Conservation (phyloP, 108 stramenopile genomes). For the Fragilaria radians region DNA sequence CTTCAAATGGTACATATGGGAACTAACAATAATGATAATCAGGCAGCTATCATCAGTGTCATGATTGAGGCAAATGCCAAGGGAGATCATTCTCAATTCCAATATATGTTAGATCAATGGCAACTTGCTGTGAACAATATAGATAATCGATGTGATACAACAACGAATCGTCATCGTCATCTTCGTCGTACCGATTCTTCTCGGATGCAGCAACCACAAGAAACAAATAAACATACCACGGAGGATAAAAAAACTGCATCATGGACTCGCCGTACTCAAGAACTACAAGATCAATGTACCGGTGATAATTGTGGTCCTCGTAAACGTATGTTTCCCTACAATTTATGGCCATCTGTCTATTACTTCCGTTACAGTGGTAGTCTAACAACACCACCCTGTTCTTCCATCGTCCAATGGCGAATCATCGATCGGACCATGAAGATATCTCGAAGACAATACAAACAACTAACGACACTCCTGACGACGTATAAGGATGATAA, state of each 20-base stretch:
- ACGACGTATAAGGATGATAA: slow-evolving; percentile 8
- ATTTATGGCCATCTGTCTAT: slow-evolving; percentile 28
- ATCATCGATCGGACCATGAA: slow-evolving; percentile 36
- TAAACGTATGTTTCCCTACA: slow-evolving; percentile 19
- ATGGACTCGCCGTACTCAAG: neutral
- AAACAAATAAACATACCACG: neutral
- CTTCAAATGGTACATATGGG: slow-evolving; percentile 27
- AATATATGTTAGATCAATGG: slow-evolving; percentile 25
- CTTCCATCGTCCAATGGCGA: slow-evolving; percentile 40
- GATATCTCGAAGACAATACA: slow-evolving; percentile 26
- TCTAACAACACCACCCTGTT: slow-evolving; percentile 55
- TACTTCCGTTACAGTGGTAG: slow-evolving; percentile 47
- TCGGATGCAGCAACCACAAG: neutral
- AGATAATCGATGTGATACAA: slow-evolving; percentile 1
- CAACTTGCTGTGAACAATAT: slow-evolving; percentile 2
- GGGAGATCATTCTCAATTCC: slow-evolving; percentile 12
- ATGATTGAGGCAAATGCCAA: slow-evolving; percentile 15
- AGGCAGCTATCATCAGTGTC: slow-evolving; percentile 17
- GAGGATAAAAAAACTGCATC: neutral
- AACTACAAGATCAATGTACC: no score
- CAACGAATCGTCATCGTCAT: no score
- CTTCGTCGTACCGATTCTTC: neutral
- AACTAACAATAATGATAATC: neutral
- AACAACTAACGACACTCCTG: slow-evolving; percentile 16
- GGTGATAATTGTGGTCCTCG: slow-evolving; percentile 8